Conservation (phyloP, 148 eudicot genomes). For the Diospyros lotus region DNA sequence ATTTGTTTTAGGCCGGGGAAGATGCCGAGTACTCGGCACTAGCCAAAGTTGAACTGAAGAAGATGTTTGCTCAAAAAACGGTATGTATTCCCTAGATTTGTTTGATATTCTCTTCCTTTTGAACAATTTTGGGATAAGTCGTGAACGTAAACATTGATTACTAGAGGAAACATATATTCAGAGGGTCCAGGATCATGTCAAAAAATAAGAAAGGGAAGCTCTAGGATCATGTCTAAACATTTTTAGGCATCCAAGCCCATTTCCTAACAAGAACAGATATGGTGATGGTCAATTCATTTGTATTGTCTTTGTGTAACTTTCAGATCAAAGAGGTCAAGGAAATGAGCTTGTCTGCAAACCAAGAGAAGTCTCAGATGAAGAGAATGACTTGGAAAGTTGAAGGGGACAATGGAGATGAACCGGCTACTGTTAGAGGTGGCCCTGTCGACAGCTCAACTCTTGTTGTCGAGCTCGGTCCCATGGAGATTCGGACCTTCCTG, state of each 20-base stretch:
- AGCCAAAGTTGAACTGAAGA: conserved; percentile 68
- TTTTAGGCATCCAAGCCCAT: background rate
- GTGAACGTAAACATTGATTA: too few relatives aligned
- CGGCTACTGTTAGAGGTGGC: conserved; percentile 51
- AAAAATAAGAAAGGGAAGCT: background rate
- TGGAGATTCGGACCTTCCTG: conserved; percentile 85
- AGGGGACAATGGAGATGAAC: conserved; percentile 28
- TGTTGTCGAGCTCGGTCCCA: conserved; percentile 84
- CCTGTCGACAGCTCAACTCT: conserved; percentile 46
- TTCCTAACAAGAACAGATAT: background rate
- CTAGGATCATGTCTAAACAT: background rate
- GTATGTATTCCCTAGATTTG: conserved; percentile 22
- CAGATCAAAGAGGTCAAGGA: conserved; percentile 67
- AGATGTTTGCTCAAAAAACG: conserved; percentile 60
- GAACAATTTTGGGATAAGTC: too few relatives aligned
- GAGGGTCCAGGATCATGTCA: too few relatives aligned
- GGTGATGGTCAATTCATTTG: background rate
- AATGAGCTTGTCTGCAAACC: conserved; percentile 87
- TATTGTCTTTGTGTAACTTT: background rate
- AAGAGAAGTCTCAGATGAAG: conserved; percentile 71
- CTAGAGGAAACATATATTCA: too few relatives aligned
- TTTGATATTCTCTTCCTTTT: too few relatives aligned
- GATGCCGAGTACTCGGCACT: conserved; percentile 54
- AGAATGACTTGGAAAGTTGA: conserved; percentile 60
- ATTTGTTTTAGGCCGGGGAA: conserved; percentile 59